Evolutionary conservation across 352 stramenopile species (phyloP).

Genomic region (Peronospora tabacina): DNA sequence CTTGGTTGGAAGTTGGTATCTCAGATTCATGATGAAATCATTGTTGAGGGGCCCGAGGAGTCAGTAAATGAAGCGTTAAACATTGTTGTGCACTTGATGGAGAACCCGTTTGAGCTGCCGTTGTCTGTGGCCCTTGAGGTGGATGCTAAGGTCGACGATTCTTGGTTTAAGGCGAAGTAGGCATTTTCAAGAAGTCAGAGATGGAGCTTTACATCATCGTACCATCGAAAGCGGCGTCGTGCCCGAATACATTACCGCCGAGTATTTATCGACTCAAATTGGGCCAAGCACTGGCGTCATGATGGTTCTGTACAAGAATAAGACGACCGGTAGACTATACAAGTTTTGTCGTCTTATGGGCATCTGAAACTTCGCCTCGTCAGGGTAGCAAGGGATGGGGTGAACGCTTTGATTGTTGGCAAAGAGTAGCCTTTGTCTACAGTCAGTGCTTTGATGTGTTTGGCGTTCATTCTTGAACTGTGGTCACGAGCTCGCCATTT

Average conservation of each 20-base stretch:
- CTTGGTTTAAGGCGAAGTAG: slow-evolving; percentile 99
- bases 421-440: no score
- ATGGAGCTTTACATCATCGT: slow-evolving; percentile 21
- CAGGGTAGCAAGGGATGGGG: no score
- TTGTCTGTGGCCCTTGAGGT: slow-evolving; percentile 88
- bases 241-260: slow-evolving; percentile 16
- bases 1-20: slow-evolving; percentile 98
- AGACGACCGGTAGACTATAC: no score
- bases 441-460: slow-evolving; percentile 24
- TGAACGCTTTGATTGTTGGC: no score
- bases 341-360: no score
- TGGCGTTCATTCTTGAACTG: no score
- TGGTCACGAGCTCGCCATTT: slow-evolving; percentile 22
- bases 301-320: no score
- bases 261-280: no score
- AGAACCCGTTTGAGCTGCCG: slow-evolving; percentile 92
- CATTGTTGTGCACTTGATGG: slow-evolving; percentile 91
- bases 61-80: slow-evolving; percentile 88
- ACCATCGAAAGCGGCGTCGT: neutral
- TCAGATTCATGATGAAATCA: slow-evolving; percentile 99
- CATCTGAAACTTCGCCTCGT: no score
- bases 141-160: slow-evolving; percentile 93
- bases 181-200: slow-evolving; percentile 34
- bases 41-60: slow-evolving; percentile 97
- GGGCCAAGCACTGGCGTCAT: no score